Evolutionary conservation across 768 basidiomycete species (phyloP), one percentile per base, ranked within the genome.

Genomic region (Pulveroboletus sp.): DNA sequence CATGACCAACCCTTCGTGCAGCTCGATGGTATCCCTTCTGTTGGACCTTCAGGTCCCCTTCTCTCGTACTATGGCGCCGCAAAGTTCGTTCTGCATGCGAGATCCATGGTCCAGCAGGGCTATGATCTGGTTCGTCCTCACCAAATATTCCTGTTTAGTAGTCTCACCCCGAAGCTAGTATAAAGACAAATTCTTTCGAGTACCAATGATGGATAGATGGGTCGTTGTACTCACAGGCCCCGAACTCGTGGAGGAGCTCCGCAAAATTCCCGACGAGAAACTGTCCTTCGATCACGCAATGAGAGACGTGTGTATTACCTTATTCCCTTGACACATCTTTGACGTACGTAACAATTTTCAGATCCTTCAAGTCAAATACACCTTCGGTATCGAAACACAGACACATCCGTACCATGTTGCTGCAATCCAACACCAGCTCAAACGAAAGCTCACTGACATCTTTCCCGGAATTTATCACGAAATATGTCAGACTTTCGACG

Each of bases 161-260:
- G 32, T 36, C 63, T 68, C 43, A 67, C 42, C 40, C 33, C 49
- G 11, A 29, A 39, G 32, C 47, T 12, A 67, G 67, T 14, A 67
- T 51, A 69, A 67, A 44, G 61, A 63, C 34, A 61, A 42, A 34
- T 61, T 67, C 20, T 81, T 78, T 63, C 75, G 73, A 58, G 63
- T 80, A 5, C 62, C 78, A 0, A 64, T 65, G 36, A 57, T 75
- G 35, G 65, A 73, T 33, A 63, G 69, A 41, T 81, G 80, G 79
- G 49, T 72, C 13, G 67, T 79, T 19, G 59, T 82, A 7, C 60
- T 75, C 19, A 68, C 68, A 17, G 73, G 76, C 1, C 61, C 66
- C 0, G 51, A 72, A 21, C 64, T 74, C 39, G 61, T 81, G 12
- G 75, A 81, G 6, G 81, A 83, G 35, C 56, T 84, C 16, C 71